A percentile compares a stretch with the other conserved stretches of the same genome.
Conservation (phyloP, 1,284 basidiomycete genomes). For the Cystobasidium sp. region DNA sequence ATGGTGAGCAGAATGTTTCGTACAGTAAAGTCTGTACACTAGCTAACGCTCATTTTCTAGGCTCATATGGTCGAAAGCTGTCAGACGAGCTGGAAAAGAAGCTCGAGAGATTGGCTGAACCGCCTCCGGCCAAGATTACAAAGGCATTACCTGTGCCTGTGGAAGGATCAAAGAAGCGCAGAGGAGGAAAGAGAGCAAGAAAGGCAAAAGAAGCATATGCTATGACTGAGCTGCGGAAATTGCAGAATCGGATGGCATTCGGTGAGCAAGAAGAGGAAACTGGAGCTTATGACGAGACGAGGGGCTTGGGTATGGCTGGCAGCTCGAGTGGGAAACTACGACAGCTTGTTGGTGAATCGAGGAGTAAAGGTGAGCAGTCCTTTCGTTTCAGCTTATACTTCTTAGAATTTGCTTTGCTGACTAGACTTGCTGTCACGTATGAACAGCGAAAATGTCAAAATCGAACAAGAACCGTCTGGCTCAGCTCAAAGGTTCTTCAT, state of each 20-base stretch:
- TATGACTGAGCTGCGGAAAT: slow-evolving; percentile 92
- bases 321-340: slow-evolving; percentile 81
- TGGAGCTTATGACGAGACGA: slow-evolving; percentile 92
- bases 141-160: slow-evolving; percentile 96
- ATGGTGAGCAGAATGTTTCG: slow-evolving; percentile 62
- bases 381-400: not conserved
- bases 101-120: slow-evolving; percentile 88
- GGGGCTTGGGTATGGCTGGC: slow-evolving; percentile 96
- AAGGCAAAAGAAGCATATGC: slow-evolving; percentile 97
- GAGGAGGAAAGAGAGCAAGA: slow-evolving; percentile 91
- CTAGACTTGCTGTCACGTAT: slow-evolving; percentile 55
- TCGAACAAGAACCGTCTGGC: slow-evolving; percentile 80
- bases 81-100: slow-evolving; percentile 86
- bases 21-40: slow-evolving; percentile 46
- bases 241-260: slow-evolving; percentile 96
- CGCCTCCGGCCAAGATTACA: slow-evolving; percentile 88
- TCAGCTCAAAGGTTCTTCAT: slow-evolving; percentile 57
- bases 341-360: slow-evolving; percentile 80
- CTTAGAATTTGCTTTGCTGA: not conserved
- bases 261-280: slow-evolving; percentile 95
- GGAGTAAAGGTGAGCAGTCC: slow-evolving; percentile 64
- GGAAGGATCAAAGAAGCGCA: slow-evolving; percentile 85
- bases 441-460: slow-evolving; percentile 86
- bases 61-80: slow-evolving; percentile 74
- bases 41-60: not conserved